Conservation (phyloP, 768 basidiomycete species). For the Kwoniella sp. region DNA sequence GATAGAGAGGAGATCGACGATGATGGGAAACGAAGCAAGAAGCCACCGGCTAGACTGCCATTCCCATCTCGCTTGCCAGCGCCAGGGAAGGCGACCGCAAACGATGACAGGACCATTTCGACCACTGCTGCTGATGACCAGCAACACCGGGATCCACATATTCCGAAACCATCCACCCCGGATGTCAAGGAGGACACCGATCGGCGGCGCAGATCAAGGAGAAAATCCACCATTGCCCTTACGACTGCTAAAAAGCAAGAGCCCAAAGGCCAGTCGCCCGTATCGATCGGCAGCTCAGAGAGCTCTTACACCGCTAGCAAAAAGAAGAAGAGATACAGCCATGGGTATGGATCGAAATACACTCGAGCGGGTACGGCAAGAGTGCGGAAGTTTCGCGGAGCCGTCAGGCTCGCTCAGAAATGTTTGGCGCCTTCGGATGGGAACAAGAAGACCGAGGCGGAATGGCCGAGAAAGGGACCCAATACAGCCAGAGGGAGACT, state of each 20-base stretch:
- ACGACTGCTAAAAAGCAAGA: not conserved
- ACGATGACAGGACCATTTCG: too few species aligned
- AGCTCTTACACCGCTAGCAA: not conserved
- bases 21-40: not conserved
- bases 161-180: too few species aligned
- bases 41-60: conserved; percentile 13
- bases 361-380: conserved; percentile 12
- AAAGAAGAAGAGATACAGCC: conserved; percentile 2
- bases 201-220: not conserved
- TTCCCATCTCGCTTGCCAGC: conserved; percentile 11
- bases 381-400: conserved; percentile 12
- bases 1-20: conserved; percentile 2
- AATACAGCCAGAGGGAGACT: conserved; percentile 22
- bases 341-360: conserved; percentile 3
- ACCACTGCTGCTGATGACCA: too few species aligned
- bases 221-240: not conserved
- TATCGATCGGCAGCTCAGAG: not conserved
- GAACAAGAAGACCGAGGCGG: conserved; percentile 1
- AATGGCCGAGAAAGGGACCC: conserved; percentile 19
- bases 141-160: too few species aligned
- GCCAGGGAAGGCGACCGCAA: not conserved
- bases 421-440: conserved; percentile 14
- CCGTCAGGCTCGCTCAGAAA: conserved; percentile 6
- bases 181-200: too few species aligned
- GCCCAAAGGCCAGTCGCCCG: not conserved